Conservation (phyloP, 495 filamentous ascomycete genomes). For the Penicillium samsonianum region DNA sequence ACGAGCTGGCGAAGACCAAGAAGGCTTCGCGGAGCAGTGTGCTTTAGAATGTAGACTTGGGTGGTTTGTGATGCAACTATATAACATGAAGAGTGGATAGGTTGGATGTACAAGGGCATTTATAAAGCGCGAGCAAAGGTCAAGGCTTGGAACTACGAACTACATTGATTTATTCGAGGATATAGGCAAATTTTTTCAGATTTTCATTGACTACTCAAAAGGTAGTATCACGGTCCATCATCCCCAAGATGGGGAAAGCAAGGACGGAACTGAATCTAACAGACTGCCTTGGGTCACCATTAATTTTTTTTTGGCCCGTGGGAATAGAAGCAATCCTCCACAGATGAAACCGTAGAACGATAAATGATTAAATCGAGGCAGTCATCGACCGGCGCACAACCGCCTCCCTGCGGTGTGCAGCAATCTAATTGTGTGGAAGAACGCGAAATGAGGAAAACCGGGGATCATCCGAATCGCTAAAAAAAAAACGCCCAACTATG, state of each 20-base stretch:
- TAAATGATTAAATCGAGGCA: constrained; percentile 46
- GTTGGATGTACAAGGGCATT: neutral
- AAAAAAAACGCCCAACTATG: constrained; percentile 54
- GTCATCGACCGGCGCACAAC: constrained; percentile 66
- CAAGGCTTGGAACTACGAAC: neutral
- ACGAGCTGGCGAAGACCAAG: constrained; percentile 44
- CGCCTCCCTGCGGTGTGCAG: constrained; percentile 52
- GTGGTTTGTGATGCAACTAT: constrained; percentile 1
- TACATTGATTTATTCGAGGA: neutral
- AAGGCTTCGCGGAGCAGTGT: constrained; percentile 29
- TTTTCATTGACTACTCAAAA: constrained; percentile 21
- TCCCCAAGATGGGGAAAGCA: constrained; percentile 12
- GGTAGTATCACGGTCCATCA: constrained; percentile 21
- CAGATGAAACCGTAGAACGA: constrained; percentile 20
- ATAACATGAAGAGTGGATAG: neutral
- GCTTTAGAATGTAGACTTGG: constrained; percentile 22
- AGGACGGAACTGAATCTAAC: constrained; percentile 18
- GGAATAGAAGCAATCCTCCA: constrained; percentile 16
- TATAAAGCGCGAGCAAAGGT: neutral
- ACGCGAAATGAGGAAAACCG: constrained; percentile 28
- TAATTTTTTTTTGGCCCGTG: constrained; percentile 33
- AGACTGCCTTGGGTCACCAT: constrained; percentile 12
- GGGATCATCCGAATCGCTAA: constrained; percentile 45
- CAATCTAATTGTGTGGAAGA: constrained; percentile 51
- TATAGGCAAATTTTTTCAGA: constrained; percentile 6